Base-by-base conservation (phyloP, 2,329 filamentous ascomycete species). In the Sporothrix protearum region DNA sequence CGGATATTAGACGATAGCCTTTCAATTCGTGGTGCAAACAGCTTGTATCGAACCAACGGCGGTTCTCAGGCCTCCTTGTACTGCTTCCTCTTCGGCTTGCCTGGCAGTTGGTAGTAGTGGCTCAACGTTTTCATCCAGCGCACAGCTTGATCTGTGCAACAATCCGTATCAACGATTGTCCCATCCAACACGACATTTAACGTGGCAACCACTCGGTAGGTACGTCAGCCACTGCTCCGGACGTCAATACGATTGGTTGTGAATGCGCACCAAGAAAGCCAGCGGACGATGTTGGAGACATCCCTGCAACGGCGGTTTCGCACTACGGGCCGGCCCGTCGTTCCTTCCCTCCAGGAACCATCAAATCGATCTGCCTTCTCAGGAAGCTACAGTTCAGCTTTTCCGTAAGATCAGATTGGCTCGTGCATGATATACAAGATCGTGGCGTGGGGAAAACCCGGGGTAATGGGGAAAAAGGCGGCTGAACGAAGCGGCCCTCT, bases 261-360 rank as follows among this genome's bases (percentile, higher is more conserved):
- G 42, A 19, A 19, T 2, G 42, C 42, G 14, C 19, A 47, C 42
- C 12, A 14, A 6, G 14, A 19, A 19, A 16, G 42, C 3, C 14
- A 16, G 42, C 42, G 19, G 42, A 47, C 42, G 14, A 47, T 14
- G 42, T 19, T 47, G 12, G 42, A 14, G 42, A 47, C 14, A 14
- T 47, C 14, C 42, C 42, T 14, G 42, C 42, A 22, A 28, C 10
- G 22, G 9, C 9, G 25, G 22, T 4, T 63, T 63, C 33, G 57
- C 57, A 42, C 57, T 25, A 63, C 57, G 57, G 57, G 57, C 36
- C 57, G 57, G 57, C 57, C 57, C 57, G 57, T 39, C 57, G 57
- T 42, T 63, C 57, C 57, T 61, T 61, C 55, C 49, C 49, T 28
- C n/a, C 36, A 10, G 16, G 9, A 39, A 61, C 57, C 57, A 3